Base-by-base conservation (phyloP, 192 early-diverging fungal genomes). In the Rhizophagus clarus region DNA sequence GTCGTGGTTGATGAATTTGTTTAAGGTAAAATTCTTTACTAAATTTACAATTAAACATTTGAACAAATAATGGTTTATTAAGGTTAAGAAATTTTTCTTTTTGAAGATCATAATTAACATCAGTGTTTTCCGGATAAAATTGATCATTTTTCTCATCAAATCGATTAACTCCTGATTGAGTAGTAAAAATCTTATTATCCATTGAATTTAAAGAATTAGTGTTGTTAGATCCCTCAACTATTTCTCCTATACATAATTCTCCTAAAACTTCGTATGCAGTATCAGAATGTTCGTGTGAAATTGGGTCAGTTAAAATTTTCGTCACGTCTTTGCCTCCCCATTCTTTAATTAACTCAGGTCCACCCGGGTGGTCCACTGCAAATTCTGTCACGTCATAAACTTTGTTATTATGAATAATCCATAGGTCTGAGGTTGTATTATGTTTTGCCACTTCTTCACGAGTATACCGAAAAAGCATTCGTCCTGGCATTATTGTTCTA, bases 361-460 rank as follows among this genome's bases (percentile, higher is more conserved):
- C 97, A 51, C 97, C 97, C 0, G 97, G 97, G 81, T 99, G 96
- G 83, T 97, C 96, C 11, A 85, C 83, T 77, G 93, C 89, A 85
- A 99, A 99, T 71, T 91, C 80, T 22, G 97, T 94, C 67, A 97
- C 82, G 88, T 97, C 95, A 83, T 95, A 98, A 51, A 97, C 94
- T 61, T 94, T 92, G 84, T 90, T 91, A 32, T 92, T 83, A 77
- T 92, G 88, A 34, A 94, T 89, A 1, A 96, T 88, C 97, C 97
- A 98, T 56, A 94, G 89, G 10, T 94, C 94, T 42, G 86, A 79
- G 4, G 83, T 82, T 24, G 82, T 91, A 82, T 90, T 91, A 85
- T 98, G 96, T 42, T 85, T 87, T 32, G 88, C 87, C 45, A 97
- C 92, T 80, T 98, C 89, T 6, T 84, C 88, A 34, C 83, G 83